These are phyloP conservation scores for Stephanodiscus minutulus DNA, from an alignment of 108 stramenopile genomes.

Conservation along the genomic window DNA sequence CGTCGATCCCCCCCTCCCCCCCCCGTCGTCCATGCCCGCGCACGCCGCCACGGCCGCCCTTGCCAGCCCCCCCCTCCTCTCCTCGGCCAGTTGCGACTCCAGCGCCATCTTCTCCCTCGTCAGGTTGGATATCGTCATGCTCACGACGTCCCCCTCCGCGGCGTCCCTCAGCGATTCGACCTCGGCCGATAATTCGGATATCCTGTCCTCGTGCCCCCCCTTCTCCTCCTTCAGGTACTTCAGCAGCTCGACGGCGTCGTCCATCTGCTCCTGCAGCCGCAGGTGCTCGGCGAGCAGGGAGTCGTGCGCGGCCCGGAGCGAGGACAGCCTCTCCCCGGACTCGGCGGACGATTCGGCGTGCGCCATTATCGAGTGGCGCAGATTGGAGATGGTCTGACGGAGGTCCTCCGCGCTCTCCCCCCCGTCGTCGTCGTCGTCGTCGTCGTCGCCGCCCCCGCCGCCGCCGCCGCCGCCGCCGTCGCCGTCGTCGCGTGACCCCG, in stretches of 20 bases:
- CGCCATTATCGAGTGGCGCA: constrained; percentile 24
- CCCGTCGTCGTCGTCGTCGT: not conserved
- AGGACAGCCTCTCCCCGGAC: constrained; percentile 22
- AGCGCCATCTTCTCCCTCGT: constrained; percentile 41
- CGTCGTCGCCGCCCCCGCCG: too few relatives aligned
- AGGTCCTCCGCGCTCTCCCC: constrained; percentile 29
- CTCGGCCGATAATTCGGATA: constrained; percentile 7
- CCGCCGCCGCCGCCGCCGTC: not conserved
- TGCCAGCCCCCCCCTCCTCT: not conserved
- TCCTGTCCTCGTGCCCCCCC: constrained; percentile 9
- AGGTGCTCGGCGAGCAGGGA: constrained; percentile 23
- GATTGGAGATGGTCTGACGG: constrained; percentile 27
- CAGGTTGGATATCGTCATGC: constrained; percentile 27
- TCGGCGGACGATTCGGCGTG: constrained; percentile 43
- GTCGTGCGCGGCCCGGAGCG: constrained; percentile 38
- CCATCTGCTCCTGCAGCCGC: constrained; percentile 41
- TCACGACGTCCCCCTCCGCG: constrained; percentile 23
- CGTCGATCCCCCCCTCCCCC: too few relatives aligned
- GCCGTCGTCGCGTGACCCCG: not conserved
- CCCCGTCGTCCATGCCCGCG: not conserved
- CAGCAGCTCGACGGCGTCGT: constrained; percentile 45
- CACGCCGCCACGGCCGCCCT: not conserved
- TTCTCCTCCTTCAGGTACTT: constrained; percentile 49
- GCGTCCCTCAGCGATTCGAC: constrained; percentile 3
- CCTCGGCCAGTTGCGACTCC: constrained; percentile 7